Conservation (phyloP, 371 early-diverging fungal species). For the Capniomyces stellatus region DNA sequence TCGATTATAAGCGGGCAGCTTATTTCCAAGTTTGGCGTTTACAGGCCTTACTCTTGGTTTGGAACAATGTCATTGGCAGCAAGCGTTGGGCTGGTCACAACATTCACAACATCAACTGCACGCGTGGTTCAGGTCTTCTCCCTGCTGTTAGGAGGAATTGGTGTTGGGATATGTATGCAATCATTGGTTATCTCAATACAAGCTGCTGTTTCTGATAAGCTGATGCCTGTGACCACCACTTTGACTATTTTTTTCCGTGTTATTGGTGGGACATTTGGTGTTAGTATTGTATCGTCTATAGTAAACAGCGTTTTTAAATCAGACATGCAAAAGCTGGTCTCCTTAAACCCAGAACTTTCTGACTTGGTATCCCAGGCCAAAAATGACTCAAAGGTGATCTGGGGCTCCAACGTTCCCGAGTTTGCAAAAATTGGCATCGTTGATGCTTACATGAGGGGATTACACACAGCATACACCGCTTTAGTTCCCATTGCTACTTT, state of each 20-base stretch:
- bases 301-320: too few relatives aligned
- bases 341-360: too few relatives aligned
- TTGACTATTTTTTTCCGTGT: conserved; percentile 34
- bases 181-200: conserved; percentile 36
- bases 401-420: too few relatives aligned
- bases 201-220: conserved; percentile 26
- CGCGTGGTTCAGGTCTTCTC: conserved; percentile 13
- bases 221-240: conserved; percentile 42
- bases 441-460: too few relatives aligned
- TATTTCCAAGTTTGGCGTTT: conserved; percentile 1
- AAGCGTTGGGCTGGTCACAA: neutral
- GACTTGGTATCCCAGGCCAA: too few relatives aligned
- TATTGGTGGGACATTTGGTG: conserved; percentile 37
- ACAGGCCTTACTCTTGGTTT: neutral
- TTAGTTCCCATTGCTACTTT: too few relatives aligned
- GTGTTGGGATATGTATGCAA: conserved; percentile 40
- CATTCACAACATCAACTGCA: neutral
- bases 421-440: too few relatives aligned
- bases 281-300: conserved; percentile 19
- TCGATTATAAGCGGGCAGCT: neutral
- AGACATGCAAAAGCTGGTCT: too few relatives aligned
- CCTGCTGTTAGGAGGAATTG: conserved; percentile 37
- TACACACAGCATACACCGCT: too few relatives aligned
- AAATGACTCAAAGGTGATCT: too few relatives aligned
- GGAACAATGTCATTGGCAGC: neutral